Conservation (phyloP, 805 yeast genomes). For the Zygoascus tannicola region DNA sequence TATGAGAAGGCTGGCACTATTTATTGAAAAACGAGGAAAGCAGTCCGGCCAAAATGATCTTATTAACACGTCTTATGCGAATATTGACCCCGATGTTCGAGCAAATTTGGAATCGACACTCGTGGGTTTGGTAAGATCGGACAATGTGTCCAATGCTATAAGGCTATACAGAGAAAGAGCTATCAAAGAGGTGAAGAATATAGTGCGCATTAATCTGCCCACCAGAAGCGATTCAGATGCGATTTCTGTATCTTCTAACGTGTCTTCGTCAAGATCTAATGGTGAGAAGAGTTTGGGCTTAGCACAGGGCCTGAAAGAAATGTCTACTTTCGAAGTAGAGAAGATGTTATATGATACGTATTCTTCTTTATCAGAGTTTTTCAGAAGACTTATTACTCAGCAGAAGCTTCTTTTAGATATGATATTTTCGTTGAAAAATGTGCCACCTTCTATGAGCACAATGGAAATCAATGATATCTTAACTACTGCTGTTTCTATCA, state of each 20-base stretch:
- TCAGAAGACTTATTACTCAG: constrained; percentile 65
- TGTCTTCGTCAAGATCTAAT: constrained; percentile 20
- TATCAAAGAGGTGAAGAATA: constrained; percentile 59
- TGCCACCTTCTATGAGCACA: constrained; percentile 26
- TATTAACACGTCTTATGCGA: constrained; percentile 32
- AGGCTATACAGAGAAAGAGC: constrained; percentile 56
- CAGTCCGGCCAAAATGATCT: neutral
- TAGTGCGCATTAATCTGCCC: constrained; percentile 61
- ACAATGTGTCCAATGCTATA: constrained; percentile 53
- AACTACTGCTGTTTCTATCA: constrained; percentile 54
- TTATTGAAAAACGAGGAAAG: constrained; percentile 16
- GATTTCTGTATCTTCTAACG: constrained; percentile 21
- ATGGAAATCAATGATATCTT: constrained; percentile 61
- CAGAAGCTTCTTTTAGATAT: constrained; percentile 75
- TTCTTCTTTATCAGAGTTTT: constrained; percentile 57
- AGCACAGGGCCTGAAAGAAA: constrained; percentile 45
- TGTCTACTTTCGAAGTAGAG: constrained; percentile 70
- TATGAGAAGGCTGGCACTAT: constrained; percentile 37
- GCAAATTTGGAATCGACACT: constrained; percentile 39
- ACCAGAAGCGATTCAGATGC: constrained; percentile 28
- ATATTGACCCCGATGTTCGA: constrained; percentile 35
- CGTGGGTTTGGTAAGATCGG: constrained; percentile 50
- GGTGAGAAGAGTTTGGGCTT: constrained; percentile 33
- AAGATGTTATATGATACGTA: constrained; percentile 54
- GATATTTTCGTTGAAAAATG: constrained; percentile 32